phyloP scores from a whole-genome alignment of 78 protist species.

The Speleostelium caveatum region DNA sequence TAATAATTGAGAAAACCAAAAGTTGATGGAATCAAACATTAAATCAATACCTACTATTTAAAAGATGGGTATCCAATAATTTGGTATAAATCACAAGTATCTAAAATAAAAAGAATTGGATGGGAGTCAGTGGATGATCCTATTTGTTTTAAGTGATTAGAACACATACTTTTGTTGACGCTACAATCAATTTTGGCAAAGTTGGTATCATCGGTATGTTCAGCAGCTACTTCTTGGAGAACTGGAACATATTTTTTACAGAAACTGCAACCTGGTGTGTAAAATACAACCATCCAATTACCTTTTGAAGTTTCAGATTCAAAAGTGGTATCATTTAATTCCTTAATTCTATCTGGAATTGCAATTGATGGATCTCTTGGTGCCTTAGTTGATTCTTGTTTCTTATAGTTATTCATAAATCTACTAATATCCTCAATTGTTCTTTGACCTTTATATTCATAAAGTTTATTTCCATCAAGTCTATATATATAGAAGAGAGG shows the following conservation, averaged over 20 bases:
- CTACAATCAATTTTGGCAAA: slow-evolving; percentile 88
- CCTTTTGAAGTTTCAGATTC: not conserved
- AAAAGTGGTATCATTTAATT: not conserved
- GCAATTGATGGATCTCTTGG: not conserved
- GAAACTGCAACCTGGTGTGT: slow-evolving; percentile 86
- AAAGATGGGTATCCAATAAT: slow-evolving; percentile 45
- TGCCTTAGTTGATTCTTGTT: not conserved
- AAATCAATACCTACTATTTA: slow-evolving; percentile 29
- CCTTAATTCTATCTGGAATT: not conserved
- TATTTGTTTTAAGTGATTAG: no score
- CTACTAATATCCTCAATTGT: not conserved
- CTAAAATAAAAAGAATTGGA: not conserved
- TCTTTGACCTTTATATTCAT: slow-evolving; percentile 63
- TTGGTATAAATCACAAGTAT: slow-evolving; percentile 30
- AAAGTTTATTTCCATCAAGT: not conserved
- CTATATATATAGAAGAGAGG: not conserved
- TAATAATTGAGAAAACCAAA: not conserved
- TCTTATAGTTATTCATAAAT: slow-evolving; percentile 4
- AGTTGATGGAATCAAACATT: not conserved
- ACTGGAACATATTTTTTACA: slow-evolving; percentile 75
- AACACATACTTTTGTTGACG: not conserved
- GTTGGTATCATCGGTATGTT: not conserved
- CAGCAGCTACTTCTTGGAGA: slow-evolving; percentile 80
- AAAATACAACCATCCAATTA: slow-evolving; percentile 85
- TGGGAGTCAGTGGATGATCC: not conserved